Percentiles rank a stretch among this genome's conserved stretches.
These are phyloP conservation scores for Chlorociboria aeruginascens DNA, from an alignment of 495 filamentous ascomycete genomes.

Conservation along the genomic window DNA sequence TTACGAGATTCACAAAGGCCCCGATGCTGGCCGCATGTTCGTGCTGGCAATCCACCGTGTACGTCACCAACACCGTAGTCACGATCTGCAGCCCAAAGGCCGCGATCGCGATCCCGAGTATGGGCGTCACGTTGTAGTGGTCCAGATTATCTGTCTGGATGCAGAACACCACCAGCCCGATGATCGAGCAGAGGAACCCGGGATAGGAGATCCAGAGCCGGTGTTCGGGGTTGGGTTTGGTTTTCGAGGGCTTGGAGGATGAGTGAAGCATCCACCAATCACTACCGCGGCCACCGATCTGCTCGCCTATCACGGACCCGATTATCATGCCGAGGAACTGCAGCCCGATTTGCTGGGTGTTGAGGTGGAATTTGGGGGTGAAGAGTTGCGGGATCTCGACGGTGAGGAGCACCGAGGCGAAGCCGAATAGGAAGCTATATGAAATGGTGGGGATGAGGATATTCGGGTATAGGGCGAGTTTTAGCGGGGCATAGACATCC, in stretches of 20 bases:
- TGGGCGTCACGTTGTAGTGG: conserved; percentile 33
- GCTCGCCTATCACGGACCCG: conserved; percentile 41
- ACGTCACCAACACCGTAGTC: conserved; percentile 41
- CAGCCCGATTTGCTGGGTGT: conserved; percentile 39
- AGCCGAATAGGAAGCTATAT: conserved; percentile 41
- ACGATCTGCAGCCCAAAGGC: conserved; percentile 41
- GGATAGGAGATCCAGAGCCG: conserved; percentile 40
- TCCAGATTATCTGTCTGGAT: conserved; percentile 28
- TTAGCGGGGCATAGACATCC: conserved; percentile 25
- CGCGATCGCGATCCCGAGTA: conserved; percentile 36
- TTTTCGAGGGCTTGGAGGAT: conserved; percentile 17
- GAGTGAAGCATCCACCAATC: conserved; percentile 36
- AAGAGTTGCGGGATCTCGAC: conserved; percentile 42
- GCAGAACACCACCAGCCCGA: conserved; percentile 38
- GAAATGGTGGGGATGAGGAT: conserved; percentile 37
- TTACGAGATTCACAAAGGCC: conserved; percentile 41
- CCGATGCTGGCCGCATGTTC: conserved; percentile 37
- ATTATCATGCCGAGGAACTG: conserved; percentile 41
- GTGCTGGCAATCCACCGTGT: conserved; percentile 39
- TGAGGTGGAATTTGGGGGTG: conserved; percentile 36
- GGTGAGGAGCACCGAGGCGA: conserved; percentile 32
- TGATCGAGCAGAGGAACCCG: conserved; percentile 32
- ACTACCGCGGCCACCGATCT: conserved; percentile 34
- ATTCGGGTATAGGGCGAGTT: conserved; percentile 16
- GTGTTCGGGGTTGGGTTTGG: conserved; percentile 24